Percentiles rank a stretch among this genome's conserved stretches.
Conservation (phyloP, 148 eudicot species). For the Pharnaceum exiguum region DNA sequence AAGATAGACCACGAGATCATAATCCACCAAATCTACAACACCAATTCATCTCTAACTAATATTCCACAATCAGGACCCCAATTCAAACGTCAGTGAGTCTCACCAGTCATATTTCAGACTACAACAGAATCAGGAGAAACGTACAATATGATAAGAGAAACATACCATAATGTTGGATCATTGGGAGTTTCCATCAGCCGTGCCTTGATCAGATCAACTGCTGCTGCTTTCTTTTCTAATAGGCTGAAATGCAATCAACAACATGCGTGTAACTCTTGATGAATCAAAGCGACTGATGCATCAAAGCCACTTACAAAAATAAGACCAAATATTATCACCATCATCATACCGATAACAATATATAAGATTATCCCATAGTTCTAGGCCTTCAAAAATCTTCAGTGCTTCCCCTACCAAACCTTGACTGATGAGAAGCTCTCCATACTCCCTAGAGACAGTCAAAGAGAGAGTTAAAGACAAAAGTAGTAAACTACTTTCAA, state of each 20-base stretch:
- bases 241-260: slow-evolving; percentile 27
- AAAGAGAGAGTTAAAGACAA: background rate
- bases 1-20: background rate
- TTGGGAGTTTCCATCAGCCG: slow-evolving; percentile 59
- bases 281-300: background rate
- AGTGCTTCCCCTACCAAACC: slow-evolving; percentile 91
- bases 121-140: too few relatives aligned
- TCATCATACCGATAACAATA: slow-evolving; percentile 66
- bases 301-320: background rate
- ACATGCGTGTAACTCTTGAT: background rate
- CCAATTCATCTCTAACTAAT: too few relatives aligned
- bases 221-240: slow-evolving; percentile 85
- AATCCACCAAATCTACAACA: background rate
- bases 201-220: slow-evolving; percentile 74
- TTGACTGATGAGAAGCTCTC: slow-evolving; percentile 75
- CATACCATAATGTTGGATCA: slow-evolving; percentile 89
- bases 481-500: background rate
- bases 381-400: slow-evolving; percentile 79
- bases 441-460: slow-evolving; percentile 59
- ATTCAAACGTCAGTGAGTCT: background rate
- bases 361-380: slow-evolving; percentile 93
- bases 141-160: background rate
- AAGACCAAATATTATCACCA: background rate
- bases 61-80: background rate
- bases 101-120: background rate